These are phyloP conservation scores for Nitzschia putrida DNA, from an alignment of 108 stramenopile species.

Conservation along the genomic window DNA sequence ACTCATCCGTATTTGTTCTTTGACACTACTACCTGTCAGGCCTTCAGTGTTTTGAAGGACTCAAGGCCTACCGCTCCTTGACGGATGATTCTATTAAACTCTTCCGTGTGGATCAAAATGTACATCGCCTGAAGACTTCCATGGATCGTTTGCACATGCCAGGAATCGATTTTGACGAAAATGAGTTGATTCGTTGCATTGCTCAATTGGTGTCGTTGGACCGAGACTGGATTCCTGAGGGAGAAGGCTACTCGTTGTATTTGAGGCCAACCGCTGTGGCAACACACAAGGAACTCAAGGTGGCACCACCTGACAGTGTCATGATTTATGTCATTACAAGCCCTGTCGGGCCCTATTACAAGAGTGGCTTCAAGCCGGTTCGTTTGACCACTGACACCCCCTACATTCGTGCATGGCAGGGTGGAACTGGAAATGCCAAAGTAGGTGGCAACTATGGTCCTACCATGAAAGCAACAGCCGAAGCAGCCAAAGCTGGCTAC, in stretches of 20 bases:
- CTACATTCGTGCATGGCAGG: conserved; percentile 95
- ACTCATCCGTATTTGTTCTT: background rate
- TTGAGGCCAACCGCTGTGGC: conserved; percentile 93
- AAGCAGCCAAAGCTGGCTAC: conserved; percentile 82
- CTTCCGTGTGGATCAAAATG: conserved; percentile 92
- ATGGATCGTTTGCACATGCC: conserved; percentile 84
- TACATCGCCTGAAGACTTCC: conserved; percentile 76
- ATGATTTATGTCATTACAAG: conserved; percentile 82
- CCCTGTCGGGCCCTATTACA: conserved; percentile 94
- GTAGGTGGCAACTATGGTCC: conserved; percentile 96
- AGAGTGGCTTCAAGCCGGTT: conserved; percentile 91
- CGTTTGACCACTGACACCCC: conserved; percentile 82
- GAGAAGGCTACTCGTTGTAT: conserved; percentile 96
- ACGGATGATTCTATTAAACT: conserved; percentile 62
- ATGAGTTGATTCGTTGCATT: conserved; percentile 81
- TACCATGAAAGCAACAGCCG: conserved; percentile 82
- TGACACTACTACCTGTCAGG: conserved; percentile 19
- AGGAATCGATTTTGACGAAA: conserved; percentile 72
- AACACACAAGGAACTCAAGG: conserved; percentile 83
- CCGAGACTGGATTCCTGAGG: conserved; percentile 89
- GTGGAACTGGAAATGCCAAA: conserved; percentile 89
- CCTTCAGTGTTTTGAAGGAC: conserved; percentile 95
- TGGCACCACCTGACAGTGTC: conserved; percentile 67
- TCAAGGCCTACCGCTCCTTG: conserved; percentile 79
- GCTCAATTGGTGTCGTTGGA: conserved; percentile 75